Percentiles rank a stretch among this genome's conserved stretches.
phyloP scores from a whole-genome alignment of 2,329 filamentous ascomycete species.

The Pseudonectria buxi region DNA sequence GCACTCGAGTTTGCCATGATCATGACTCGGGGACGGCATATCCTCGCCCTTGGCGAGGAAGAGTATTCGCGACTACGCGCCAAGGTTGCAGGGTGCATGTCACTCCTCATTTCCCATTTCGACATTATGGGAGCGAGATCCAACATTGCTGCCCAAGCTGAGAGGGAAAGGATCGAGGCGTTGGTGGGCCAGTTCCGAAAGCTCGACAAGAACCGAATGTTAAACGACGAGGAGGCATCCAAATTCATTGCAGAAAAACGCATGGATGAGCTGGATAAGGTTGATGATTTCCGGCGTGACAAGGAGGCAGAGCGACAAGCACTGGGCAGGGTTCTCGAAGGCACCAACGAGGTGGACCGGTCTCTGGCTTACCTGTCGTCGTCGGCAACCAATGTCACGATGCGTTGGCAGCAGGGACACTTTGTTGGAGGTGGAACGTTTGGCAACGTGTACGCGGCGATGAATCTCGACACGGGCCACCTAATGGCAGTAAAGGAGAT shows the following conservation, averaged over 20 bases:
- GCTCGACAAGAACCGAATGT: constrained; percentile 66
- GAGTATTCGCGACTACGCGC: constrained; percentile 77
- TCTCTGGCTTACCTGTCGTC: constrained; percentile 91
- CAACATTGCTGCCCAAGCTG: constrained; percentile 85
- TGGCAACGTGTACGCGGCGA: constrained; percentile 92
- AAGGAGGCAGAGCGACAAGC: constrained; percentile 81
- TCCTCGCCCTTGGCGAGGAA: constrained; percentile 80
- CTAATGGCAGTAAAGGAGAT: constrained; percentile 99
- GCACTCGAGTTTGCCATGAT: constrained; percentile 95
- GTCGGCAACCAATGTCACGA: constrained; percentile 87
- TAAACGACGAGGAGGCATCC: constrained; percentile 80
- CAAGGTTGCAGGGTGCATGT: constrained; percentile 97
- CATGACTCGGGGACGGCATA: constrained; percentile 90
- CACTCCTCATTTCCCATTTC: constrained; percentile 92
- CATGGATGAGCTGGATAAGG: constrained; percentile 61
- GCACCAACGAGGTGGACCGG: constrained; percentile 90
- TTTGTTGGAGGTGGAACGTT: constrained; percentile 97
- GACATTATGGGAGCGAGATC: constrained; percentile 98
- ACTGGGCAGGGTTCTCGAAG: constrained; percentile 84
- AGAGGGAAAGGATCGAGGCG: constrained; percentile 81
- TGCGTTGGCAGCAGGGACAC: constrained; percentile 98
- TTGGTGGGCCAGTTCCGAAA: constrained; percentile 68
- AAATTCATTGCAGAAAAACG: constrained; percentile 69
- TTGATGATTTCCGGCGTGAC: constrained; percentile 73
- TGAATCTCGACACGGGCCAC: constrained; percentile 93